Evolutionary conservation across 495 filamentous ascomycete genomes (phyloP).

Genomic region (Hypomontagnella monticulosa): DNA sequence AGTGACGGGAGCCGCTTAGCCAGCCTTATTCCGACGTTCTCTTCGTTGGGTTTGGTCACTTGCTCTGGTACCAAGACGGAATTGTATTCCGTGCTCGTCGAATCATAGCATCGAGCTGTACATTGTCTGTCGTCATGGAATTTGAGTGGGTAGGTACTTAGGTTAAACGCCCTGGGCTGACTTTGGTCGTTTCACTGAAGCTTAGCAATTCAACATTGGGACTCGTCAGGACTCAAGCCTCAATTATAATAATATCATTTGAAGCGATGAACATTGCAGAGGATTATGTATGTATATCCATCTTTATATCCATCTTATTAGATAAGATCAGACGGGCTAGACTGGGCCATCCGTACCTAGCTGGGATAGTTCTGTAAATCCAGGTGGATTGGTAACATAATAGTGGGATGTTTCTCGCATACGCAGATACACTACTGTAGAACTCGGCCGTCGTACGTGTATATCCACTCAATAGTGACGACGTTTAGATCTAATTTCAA

Average conservation of each 20-base stretch:
- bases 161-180: slow-evolving; percentile 1
- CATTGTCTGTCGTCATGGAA: slow-evolving; percentile 12
- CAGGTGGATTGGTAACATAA: slow-evolving; percentile 5
- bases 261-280: too few species aligned
- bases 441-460: slow-evolving; percentile 28
- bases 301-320: too few species aligned
- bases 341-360: slow-evolving; percentile 23
- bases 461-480: slow-evolving; percentile 12
- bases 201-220: too few species aligned
- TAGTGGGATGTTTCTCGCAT: slow-evolving; percentile 10
- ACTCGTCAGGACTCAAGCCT: too few species aligned
- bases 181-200: too few species aligned
- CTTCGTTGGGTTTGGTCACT: slow-evolving; percentile 9
- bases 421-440: slow-evolving; percentile 28
- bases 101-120: slow-evolving; percentile 5
- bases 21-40: slow-evolving; percentile 35
- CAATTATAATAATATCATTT: too few species aligned
- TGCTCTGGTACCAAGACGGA: slow-evolving; percentile 1
- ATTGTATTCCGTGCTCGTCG: slow-evolving; percentile 5
- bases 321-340: background rate
- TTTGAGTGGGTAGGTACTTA: background rate
- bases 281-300: too few species aligned
- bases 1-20: slow-evolving; percentile 22
- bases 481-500: slow-evolving; percentile 6
- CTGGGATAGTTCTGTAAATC: slow-evolving; percentile 15